A percentile compares a stretch with the other conserved stretches of the same genome.
These are phyloP conservation scores for Massariosphaeria phaeospora DNA, from an alignment of 495 filamentous ascomycete species.

Conservation along the genomic window DNA sequence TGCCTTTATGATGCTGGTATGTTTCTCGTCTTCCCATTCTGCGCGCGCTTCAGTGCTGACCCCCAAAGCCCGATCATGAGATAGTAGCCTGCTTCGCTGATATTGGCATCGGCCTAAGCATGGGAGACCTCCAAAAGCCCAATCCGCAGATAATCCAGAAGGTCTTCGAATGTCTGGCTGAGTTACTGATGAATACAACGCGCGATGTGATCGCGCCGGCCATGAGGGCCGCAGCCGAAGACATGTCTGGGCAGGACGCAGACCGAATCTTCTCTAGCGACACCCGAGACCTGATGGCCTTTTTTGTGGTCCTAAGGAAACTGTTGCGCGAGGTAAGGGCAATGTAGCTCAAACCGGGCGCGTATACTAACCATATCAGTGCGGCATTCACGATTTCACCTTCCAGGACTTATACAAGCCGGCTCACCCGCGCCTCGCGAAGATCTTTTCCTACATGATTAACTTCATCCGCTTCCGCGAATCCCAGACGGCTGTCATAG, in stretches of 20 bases:
- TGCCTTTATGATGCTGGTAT: conserved; percentile 80
- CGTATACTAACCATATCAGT: conserved; percentile 42
- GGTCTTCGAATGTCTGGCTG: conserved; percentile 96
- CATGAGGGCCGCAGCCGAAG: conserved; percentile 83
- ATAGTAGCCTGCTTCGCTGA: conserved; percentile 96
- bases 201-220: conserved; percentile 88
- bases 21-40: conserved; percentile 15
- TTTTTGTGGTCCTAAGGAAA: conserved; percentile 72
- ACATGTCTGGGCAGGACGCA: conserved; percentile 75
- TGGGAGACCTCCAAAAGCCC: conserved; percentile 88
- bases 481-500: conserved; percentile 76
- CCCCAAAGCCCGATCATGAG: conserved; percentile 64
- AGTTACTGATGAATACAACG: conserved; percentile 85
- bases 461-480: conserved; percentile 98
- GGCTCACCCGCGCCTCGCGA: conserved; percentile 77
- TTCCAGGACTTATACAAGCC: conserved; percentile 87
- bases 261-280: conserved; percentile 72
- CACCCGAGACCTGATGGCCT: conserved; percentile 86
- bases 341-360: neutral
- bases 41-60: conserved; percentile 4
- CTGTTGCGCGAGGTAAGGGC: conserved; percentile 64
- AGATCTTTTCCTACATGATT: conserved; percentile 92
- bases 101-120: conserved; percentile 80
- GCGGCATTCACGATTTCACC: conserved; percentile 86
- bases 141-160: conserved; percentile 90